These are phyloP conservation scores for Cyberlindnera mississippiensis DNA, from an alignment of 805 yeast genomes.

Conservation along the genomic window DNA sequence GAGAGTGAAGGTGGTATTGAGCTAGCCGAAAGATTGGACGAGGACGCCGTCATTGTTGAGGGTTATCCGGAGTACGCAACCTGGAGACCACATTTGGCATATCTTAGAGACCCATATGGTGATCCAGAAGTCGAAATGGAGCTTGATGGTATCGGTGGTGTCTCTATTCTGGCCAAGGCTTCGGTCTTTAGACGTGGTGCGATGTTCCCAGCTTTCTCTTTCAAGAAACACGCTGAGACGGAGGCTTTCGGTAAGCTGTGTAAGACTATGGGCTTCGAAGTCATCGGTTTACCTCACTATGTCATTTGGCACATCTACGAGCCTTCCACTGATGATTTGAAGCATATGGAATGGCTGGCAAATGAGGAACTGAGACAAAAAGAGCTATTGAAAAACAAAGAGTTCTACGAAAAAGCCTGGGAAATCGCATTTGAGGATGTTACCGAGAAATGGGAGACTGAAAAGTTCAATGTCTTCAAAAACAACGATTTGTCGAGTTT, in stretches of 20 bases:
- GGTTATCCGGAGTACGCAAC: constrained; percentile 97
- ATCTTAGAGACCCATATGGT: constrained; percentile 90
- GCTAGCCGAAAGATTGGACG: constrained; percentile 72
- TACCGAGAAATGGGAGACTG: constrained; percentile 66
- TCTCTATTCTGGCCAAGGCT: constrained; percentile 85
- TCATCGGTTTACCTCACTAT: constrained; percentile 89
- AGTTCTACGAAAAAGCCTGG: constrained; percentile 70
- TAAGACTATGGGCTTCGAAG: constrained; percentile 80
- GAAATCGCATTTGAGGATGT: constrained; percentile 75
- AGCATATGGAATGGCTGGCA: constrained; percentile 87
- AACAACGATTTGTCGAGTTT: constrained; percentile 62
- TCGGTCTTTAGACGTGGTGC: constrained; percentile 82
- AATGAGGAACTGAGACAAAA: constrained; percentile 65
- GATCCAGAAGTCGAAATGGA: constrained; percentile 92
- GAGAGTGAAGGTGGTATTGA: constrained; percentile 80
- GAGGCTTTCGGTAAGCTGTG: constrained; percentile 94
- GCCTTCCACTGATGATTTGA: constrained; percentile 88
- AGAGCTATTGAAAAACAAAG: constrained; percentile 59
- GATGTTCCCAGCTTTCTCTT: constrained; percentile 95
- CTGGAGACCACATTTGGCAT: constrained; percentile 96
- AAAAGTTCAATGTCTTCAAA: constrained; percentile 65
- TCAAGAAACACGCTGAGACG: constrained; percentile 95
- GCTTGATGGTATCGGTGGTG: constrained; percentile 97
- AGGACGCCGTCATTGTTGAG: constrained; percentile 95
- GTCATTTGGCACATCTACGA: constrained; percentile 97